Percentiles rank a stretch among this genome's conserved stretches.
Evolutionary conservation across 352 stramenopile genomes (phyloP).

Genomic region (Pythium aquatile): DNA sequence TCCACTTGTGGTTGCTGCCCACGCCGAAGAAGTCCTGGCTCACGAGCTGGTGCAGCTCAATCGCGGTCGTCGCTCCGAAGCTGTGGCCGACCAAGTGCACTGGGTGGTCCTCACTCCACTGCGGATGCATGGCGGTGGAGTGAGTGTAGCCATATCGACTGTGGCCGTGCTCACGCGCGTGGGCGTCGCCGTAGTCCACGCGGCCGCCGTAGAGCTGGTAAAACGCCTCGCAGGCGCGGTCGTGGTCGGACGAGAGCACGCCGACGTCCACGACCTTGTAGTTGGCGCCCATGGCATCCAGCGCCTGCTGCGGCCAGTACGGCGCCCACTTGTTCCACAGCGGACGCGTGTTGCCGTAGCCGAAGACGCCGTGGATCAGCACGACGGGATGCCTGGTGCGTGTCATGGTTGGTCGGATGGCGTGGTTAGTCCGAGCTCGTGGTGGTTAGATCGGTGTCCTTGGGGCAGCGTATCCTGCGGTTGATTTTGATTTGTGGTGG

Average conservation of each 20-base stretch:
- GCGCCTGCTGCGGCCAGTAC: conserved; percentile 56
- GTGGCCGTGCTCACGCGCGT: conserved; percentile 35
- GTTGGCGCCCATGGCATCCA: conserved; percentile 51
- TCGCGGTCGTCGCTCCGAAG: conserved; percentile 56
- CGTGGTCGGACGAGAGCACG: conserved; percentile 60
- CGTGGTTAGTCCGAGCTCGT: neutral
- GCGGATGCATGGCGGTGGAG: conserved; percentile 27
- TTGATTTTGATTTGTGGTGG: neutral
- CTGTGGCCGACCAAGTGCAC: conserved; percentile 66
- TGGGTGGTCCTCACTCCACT: conserved; percentile 49
- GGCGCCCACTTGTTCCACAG: conserved; percentile 44
- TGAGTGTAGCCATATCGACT: conserved; percentile 47
- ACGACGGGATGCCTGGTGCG: conserved; percentile 40
- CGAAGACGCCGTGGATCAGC: conserved; percentile 67
- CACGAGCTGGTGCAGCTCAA: conserved; percentile 74
- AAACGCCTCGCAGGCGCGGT: conserved; percentile 65
- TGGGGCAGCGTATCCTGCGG: neutral
- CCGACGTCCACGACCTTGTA: conserved; percentile 62
- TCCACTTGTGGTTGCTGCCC: conserved; percentile 49
- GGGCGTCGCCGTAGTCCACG: conserved; percentile 62
- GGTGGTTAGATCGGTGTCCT: neutral
- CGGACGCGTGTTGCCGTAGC: conserved; percentile 46
- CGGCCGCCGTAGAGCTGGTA: conserved; percentile 57
- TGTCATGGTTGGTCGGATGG: neutral
- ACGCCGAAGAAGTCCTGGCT: conserved; percentile 56